These are phyloP conservation scores for Alternaria ventricosa DNA, from an alignment of 2,329 filamentous ascomycete genomes.

Conservation along the genomic window DNA sequence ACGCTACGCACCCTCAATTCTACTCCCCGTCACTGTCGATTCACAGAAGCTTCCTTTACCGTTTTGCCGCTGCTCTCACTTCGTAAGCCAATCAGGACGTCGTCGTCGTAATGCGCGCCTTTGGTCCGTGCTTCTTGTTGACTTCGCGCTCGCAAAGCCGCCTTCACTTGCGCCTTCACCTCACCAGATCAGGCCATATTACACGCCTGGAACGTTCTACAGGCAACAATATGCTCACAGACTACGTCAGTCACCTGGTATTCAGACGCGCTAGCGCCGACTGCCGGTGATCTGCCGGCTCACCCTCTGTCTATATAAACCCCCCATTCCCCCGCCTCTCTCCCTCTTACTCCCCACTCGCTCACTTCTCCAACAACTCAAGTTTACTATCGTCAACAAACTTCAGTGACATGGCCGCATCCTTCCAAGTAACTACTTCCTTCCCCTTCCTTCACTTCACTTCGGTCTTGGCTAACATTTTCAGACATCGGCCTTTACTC, in stretches of 20 bases:
- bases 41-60: not conserved
- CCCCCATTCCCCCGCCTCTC: not conserved
- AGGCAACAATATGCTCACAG: not conserved
- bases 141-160: not conserved
- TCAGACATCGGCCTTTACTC: not conserved
- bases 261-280: not conserved
- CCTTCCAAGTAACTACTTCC: not conserved
- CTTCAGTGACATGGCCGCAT: not conserved
- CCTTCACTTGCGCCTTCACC: not conserved
- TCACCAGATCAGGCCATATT: not conserved
- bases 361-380: not conserved
- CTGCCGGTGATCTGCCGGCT: not conserved
- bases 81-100: not conserved
- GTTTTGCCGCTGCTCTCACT: not conserved
- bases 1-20: not conserved
- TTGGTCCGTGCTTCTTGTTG: not conserved
- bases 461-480: not conserved
- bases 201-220: not conserved
- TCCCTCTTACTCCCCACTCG: not conserved
- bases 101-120: not conserved
- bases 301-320: constrained; percentile 1
- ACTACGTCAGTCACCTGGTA: not conserved
- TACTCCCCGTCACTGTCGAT: not conserved
- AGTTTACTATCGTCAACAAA: not conserved
- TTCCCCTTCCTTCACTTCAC: not conserved